A percentile compares a stretch with the other conserved stretches of the same genome.
Conservation (phyloP, 2,329 filamentous ascomycete genomes). For the Myriosclerotinia curreyana region DNA sequence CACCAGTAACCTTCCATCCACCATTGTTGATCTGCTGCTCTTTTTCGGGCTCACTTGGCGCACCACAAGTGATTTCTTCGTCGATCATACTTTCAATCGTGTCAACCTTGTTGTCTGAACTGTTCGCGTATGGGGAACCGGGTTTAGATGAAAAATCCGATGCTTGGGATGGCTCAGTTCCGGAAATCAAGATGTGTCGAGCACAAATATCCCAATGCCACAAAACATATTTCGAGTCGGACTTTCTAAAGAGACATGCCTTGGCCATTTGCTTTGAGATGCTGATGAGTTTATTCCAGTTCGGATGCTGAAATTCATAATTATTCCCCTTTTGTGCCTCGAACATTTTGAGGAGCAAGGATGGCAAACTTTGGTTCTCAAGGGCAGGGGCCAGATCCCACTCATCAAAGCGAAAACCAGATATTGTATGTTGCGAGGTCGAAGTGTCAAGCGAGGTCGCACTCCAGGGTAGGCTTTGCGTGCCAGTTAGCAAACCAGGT, state of each 20-base stretch:
- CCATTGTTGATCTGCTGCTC: background rate
- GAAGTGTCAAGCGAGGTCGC: background rate
- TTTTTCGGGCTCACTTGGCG: too few relatives aligned
- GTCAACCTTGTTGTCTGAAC: too few relatives aligned
- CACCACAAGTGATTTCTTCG: too few relatives aligned
- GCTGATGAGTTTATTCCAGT: background rate
- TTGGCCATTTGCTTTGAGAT: conserved; percentile 24
- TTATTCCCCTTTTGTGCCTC: background rate
- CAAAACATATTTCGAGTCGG: conserved; percentile 15
- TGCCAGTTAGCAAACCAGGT: conserved; percentile 21
- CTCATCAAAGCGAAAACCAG: background rate
- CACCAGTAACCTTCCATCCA: conserved; percentile 22
- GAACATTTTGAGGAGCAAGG: too few relatives aligned
- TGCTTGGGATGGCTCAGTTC: background rate
- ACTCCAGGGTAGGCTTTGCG: background rate
- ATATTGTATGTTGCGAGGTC: background rate
- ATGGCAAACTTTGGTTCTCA: too few relatives aligned
- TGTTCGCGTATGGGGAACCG: too few relatives aligned
- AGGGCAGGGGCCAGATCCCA: too few relatives aligned
- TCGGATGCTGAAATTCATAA: accelerated
- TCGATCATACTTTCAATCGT: too few relatives aligned
- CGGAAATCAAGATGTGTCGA: conserved; percentile 21
- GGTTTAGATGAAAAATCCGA: background rate
- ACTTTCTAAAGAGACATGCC: conserved; percentile 14
- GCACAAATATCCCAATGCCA: conserved; percentile 29